Base-by-base conservation (phyloP, 2,329 filamentous ascomycete genomes). In the Trichoderma endophyticum region DNA sequence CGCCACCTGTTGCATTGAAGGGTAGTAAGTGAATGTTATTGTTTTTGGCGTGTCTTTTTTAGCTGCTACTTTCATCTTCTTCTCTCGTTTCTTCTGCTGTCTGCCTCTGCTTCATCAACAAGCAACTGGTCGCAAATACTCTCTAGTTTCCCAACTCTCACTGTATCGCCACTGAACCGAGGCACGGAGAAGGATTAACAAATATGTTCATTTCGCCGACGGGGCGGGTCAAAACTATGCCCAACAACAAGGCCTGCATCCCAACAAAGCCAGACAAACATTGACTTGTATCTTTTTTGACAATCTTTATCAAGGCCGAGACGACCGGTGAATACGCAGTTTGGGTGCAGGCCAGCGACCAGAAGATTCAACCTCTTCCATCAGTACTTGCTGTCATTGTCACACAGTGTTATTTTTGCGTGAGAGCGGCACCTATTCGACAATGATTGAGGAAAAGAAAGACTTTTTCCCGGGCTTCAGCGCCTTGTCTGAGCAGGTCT, bases 401-500 rank as follows among this genome's bases (percentile, higher is more conserved):
- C 14, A 4, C 24, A n/a, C 18, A 3, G 12, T n/a, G 6, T 11
- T 26, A 24, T 51, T 64, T 24, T 11, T 24, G 24, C 21, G 34
- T 5, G 8, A 43, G 7, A 26, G 15, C 12, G 18, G 14, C 9
- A 54, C 6, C 21, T 4, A 36, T 54, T 54, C 24, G 34, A 26
- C 24, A n/a, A 70, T 70, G 67, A 43, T 51, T 34, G 66, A 61
- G 56, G 56, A 61, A 43, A 70, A 70, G 43, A 62, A 70, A 4
- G 67, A 61, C n/a, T 70, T 70, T 36, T 80, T 84, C 51, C 80
- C 82, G 24, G 85, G 85, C 74, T 87, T 87, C 78, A 83, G 79
- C 2, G 78, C 82, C 75, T 78, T 87, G 73, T 83, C 81, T 57
- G 80, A 84, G 67, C 85, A 86, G 64, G 81, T 88, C 72, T 85